These are phyloP conservation scores for Ascosphaera aggregata DNA, from an alignment of 2,329 filamentous ascomycete genomes.

Conservation along the genomic window DNA sequence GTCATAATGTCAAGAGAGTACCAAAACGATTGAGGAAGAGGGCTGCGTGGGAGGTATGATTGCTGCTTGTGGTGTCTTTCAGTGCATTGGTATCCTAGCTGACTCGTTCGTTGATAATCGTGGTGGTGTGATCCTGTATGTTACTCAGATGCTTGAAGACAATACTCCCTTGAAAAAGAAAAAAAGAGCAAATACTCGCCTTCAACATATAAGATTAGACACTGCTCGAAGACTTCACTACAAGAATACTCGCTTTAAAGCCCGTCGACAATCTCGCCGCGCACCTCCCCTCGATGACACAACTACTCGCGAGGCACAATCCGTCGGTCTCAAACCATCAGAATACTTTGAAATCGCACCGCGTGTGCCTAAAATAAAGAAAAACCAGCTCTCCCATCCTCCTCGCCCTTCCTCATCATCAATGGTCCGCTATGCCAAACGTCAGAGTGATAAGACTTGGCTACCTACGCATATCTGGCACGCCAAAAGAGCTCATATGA, in stretches of 20 bases:
- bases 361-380: conserved; percentile 40
- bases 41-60: conserved; percentile 36
- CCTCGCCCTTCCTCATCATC: conserved; percentile 27
- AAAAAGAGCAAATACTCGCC: conserved; percentile 2
- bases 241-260: conserved; percentile 26
- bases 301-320: conserved; percentile 4
- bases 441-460: conserved; percentile 79
- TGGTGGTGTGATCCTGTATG: conserved; percentile 1
- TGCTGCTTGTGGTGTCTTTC: conserved; percentile 1
- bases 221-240: conserved; percentile 47
- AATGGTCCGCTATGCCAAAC: conserved; percentile 46
- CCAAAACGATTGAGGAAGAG: conserved; percentile 50
- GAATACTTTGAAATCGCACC: conserved; percentile 14
- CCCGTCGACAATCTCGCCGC: conserved; percentile 12
- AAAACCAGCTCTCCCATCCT: conserved; percentile 43
- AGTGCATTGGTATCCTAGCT: background rate
- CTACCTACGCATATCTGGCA: conserved; percentile 88
- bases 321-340: conserved; percentile 10
- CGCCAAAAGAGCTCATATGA: conserved; percentile 79
- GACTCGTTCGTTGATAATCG: conserved; percentile 1
- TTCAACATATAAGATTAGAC: conserved; percentile 38
- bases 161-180: conserved; percentile 48
- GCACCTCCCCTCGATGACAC: conserved; percentile 7
- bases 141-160: conserved; percentile 54
- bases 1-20: conserved; percentile 81